Percentiles rank a stretch among this genome's conserved stretches.
Evolutionary conservation across 1,139 yeast genomes (phyloP).

Genomic region (Nakaseomyces glabratus): DNA sequence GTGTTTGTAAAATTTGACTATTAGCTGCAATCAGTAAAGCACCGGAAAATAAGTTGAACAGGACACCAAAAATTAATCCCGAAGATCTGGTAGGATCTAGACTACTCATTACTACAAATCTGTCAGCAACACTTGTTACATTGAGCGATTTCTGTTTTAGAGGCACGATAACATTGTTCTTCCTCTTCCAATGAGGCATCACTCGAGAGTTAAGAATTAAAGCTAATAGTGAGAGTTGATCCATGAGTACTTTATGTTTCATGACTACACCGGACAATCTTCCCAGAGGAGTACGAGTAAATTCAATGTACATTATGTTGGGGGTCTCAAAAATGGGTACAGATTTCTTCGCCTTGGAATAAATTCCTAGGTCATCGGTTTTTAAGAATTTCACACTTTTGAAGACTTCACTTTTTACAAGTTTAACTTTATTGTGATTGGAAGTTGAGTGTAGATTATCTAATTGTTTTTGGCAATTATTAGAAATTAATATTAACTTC

Average conservation of each 20-base stretch:
- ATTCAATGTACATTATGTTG: slow-evolving; percentile 89
- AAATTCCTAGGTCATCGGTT: slow-evolving; percentile 80
- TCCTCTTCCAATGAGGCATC: slow-evolving; percentile 39
- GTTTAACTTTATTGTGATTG: slow-evolving; percentile 35
- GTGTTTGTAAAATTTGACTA: slow-evolving; percentile 60
- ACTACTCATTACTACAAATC: slow-evolving; percentile 53
- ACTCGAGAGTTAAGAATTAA: slow-evolving; percentile 50
- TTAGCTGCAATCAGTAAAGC: slow-evolving; percentile 77
- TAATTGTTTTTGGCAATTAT: slow-evolving; percentile 59
- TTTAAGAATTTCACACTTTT: slow-evolving; percentile 56
- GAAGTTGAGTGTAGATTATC: slow-evolving; percentile 43
- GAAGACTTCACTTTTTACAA: slow-evolving; percentile 45
- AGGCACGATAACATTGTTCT: slow-evolving; percentile 31
- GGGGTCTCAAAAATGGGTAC: slow-evolving; percentile 62
- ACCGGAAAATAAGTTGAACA: slow-evolving; percentile 79
- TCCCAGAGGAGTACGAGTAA: slow-evolving; percentile 82
- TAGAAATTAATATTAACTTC: slow-evolving; percentile 74
- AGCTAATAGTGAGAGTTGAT: slow-evolving; percentile 75
- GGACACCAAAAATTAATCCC: slow-evolving; percentile 73
- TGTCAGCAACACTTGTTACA: slow-evolving; percentile 10
- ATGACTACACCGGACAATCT: slow-evolving; percentile 89
- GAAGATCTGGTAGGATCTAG: slow-evolving; percentile 81
- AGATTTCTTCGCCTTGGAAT: slow-evolving; percentile 49
- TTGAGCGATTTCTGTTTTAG: slow-evolving; percentile 24
- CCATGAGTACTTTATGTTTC: slow-evolving; percentile 77